Evolutionary conservation across 495 filamentous ascomycete genomes (phyloP).

Genomic region (Podospora pseudocomata): DNA sequence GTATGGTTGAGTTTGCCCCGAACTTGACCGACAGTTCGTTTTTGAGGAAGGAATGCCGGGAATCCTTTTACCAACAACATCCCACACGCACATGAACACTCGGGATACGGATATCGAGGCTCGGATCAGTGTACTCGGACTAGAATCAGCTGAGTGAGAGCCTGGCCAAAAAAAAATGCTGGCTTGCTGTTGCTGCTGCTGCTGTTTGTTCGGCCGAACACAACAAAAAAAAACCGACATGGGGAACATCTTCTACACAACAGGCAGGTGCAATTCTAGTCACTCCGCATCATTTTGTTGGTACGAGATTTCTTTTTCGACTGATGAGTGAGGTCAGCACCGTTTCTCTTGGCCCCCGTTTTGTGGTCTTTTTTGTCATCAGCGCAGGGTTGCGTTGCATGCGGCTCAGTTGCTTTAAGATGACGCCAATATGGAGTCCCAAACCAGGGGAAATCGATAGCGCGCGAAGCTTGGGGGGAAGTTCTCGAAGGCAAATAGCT

Average conservation of each 20-base stretch:
- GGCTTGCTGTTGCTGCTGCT: no score
- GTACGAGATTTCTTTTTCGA: neutral
- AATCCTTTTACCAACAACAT: neutral
- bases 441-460: neutral
- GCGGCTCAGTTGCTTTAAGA: neutral
- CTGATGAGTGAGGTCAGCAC: neutral
- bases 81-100: neutral
- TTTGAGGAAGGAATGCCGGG: neutral
- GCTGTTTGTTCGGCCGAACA: neutral
- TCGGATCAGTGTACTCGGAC: neutral
- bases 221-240: neutral
- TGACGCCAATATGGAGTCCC: neutral
- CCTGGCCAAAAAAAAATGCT: neutral
- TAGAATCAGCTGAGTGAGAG: neutral
- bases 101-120: neutral
- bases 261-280: neutral
- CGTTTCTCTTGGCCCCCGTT: neutral
- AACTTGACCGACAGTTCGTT: no score
- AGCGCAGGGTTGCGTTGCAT: neutral
- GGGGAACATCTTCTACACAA: neutral
- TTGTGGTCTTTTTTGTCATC: neutral
- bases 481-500: neutral
- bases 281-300: neutral
- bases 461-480: neutral
- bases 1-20: neutral